phyloP scores from a whole-genome alignment of 1,284 basidiomycete species.

The Apiotrichum laibachii region DNA sequence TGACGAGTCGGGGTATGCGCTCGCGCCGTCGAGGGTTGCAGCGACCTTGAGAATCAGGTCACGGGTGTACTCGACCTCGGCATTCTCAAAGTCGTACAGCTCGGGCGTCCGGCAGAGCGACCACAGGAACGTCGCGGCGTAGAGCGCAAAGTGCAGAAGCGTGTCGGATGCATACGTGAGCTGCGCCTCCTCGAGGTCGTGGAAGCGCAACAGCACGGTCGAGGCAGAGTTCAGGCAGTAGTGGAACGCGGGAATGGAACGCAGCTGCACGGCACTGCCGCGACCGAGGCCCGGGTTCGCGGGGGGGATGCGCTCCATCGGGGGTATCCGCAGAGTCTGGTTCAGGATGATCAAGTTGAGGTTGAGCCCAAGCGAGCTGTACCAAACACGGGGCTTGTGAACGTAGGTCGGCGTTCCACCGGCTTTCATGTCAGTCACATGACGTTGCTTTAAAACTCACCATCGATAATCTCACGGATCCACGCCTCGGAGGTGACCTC shows the following conservation, averaged over 20 bases:
- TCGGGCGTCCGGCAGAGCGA: constrained; percentile 29
- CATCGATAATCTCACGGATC: constrained; percentile 39
- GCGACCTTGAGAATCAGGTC: constrained; percentile 36
- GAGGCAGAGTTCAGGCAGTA: constrained; percentile 36
- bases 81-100: constrained; percentile 32
- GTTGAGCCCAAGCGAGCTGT: constrained; percentile 33
- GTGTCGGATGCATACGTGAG: constrained; percentile 40
- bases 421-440: constrained; percentile 11
- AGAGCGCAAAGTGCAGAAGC: constrained; percentile 41
- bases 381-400: constrained; percentile 38
- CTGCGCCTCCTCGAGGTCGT: constrained; percentile 30
- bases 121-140: constrained; percentile 39
- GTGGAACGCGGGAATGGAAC: constrained; percentile 37
- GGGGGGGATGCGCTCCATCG: constrained; percentile 28
- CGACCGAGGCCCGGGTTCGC: constrained; percentile 9
- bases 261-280: constrained; percentile 16
- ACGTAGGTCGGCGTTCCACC: constrained; percentile 29
- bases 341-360: constrained; percentile 41
- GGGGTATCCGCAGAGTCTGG: constrained; percentile 36
- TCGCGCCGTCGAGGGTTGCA: constrained; percentile 29
- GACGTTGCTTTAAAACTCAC: constrained; percentile 13
- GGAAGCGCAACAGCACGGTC: constrained; percentile 31
- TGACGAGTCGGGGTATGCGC: constrained; percentile 32
- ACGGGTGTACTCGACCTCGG: constrained; percentile 37
- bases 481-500: constrained; percentile 32